phyloP scores from a whole-genome alignment of 495 filamentous ascomycete genomes.

The Hyaloscypha bicolor region DNA sequence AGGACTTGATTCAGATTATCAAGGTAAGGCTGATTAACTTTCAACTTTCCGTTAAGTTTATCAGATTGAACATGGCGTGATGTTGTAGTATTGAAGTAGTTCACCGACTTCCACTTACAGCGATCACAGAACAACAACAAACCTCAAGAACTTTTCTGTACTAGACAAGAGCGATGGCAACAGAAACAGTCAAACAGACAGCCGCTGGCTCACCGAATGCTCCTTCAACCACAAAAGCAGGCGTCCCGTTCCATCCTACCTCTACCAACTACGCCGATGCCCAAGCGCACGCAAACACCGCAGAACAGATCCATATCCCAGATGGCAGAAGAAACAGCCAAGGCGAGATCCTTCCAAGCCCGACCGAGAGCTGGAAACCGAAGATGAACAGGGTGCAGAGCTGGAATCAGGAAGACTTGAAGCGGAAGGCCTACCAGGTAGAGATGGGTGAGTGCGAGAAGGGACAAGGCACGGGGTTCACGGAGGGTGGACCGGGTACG shows the following conservation, averaged over 20 bases:
- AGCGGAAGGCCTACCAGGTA: slow-evolving; percentile 32
- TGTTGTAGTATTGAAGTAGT: background rate
- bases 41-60: background rate
- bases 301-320: slow-evolving; percentile 4
- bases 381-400: slow-evolving; percentile 44
- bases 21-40: background rate
- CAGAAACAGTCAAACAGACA: background rate
- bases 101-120: background rate
- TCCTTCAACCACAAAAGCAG: background rate
- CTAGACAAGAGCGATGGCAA: background rate
- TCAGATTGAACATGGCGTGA: background rate
- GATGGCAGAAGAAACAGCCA: slow-evolving; percentile 26
- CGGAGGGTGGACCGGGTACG: slow-evolving; percentile 15
- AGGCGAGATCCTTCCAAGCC: slow-evolving; percentile 26
- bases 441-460: slow-evolving; percentile 9
- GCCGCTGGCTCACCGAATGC: background rate
- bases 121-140: background rate
- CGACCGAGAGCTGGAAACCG: slow-evolving; percentile 45
- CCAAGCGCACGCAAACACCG: background rate
- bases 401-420: slow-evolving; percentile 49
- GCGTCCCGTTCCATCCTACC: background rate
- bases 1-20: background rate
- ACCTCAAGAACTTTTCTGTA: background rate
- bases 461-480: slow-evolving; percentile 16
- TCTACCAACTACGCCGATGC: background rate